Evolutionary conservation across 2,329 filamentous ascomycete genomes (phyloP), one percentile per base, ranked within the genome.

Genomic region (Xylaria multiplex): DNA sequence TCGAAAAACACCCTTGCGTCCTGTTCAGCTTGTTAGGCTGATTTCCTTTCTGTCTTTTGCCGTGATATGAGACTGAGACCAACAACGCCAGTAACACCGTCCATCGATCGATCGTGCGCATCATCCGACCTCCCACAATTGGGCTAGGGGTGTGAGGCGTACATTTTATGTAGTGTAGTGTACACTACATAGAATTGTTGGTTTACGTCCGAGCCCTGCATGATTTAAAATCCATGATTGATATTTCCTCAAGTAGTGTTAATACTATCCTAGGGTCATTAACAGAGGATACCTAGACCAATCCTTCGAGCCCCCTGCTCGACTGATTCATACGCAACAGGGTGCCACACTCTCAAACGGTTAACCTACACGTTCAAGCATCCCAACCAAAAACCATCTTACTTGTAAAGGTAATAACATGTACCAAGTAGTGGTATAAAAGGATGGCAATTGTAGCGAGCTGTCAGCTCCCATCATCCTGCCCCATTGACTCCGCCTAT

Each of bases 391-490:
- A 9, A 13, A 8, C 16, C 49, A 27, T 37, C 24, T 53, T 45
- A 9, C 35, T 52, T 50, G n/a, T 35, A 55, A 14, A 19, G 16
- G 24, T 19, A 46, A 13, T 24, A 40, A 40, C 13, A 5, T 14
- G 37, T 40, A 40, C 37, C 37, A 40, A 40, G 11, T 22, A 32
- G 48, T 54, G 37, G 11, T 27, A 24, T 40, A 40, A 43, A 52
- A 42, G 3, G 60, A 55, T 66, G 37, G 60, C 60, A 66, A 64
- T 43, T 52, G 35, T 53, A 63, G 55, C 43, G 43, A 50, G 59
- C 64, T 55, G 64, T 64, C 64, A 66, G 64, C 64, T 63, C 37
- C 37, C 35, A 55, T 27, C 40, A 27, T 19, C 22, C 52, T 50
- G 19, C 48, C 49, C 48, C 24, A 59, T 55, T 24, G 30, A 52